Conservation (phyloP, 495 filamentous ascomycete species). For the Aspergillus hancockii region DNA sequence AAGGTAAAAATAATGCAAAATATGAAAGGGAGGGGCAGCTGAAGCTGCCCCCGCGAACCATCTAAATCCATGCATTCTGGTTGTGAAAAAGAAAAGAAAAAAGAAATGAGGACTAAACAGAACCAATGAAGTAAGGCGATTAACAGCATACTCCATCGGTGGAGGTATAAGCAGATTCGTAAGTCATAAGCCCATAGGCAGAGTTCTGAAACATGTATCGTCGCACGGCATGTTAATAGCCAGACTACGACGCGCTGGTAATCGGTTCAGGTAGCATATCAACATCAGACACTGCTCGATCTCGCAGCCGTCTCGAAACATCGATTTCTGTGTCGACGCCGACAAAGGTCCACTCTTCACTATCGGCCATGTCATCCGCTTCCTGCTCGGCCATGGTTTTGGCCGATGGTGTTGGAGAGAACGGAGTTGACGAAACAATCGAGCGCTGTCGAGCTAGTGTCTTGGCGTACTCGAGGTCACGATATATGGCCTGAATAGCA, state of each 20-base stretch:
- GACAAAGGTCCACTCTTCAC: slow-evolving; percentile 73
- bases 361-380: slow-evolving; percentile 47
- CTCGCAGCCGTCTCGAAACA: slow-evolving; percentile 43
- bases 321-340: slow-evolving; percentile 65
- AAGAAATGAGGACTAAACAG: slow-evolving; percentile 2
- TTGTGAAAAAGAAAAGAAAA: slow-evolving; percentile 8
- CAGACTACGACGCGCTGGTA: not conserved
- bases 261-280: slow-evolving; percentile 19
- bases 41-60: not conserved
- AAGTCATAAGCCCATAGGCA: not conserved
- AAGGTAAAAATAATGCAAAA: slow-evolving; percentile 6
- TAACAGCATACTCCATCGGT: not conserved
- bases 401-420: slow-evolving; percentile 40
- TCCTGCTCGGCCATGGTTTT: slow-evolving; percentile 37
- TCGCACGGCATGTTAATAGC: not conserved
- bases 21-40: not conserved
- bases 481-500: slow-evolving; percentile 91
- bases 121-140: not conserved
- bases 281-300: slow-evolving; percentile 32
- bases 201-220: not conserved
- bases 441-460: slow-evolving; percentile 71
- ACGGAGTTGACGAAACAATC: slow-evolving; percentile 41
- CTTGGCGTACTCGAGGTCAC: slow-evolving; percentile 94
- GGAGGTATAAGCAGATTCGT: not conserved
- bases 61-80: slow-evolving; percentile 8